phyloP scores from a whole-genome alignment of 116 monocot genomes.

The Zostera marina region DNA sequence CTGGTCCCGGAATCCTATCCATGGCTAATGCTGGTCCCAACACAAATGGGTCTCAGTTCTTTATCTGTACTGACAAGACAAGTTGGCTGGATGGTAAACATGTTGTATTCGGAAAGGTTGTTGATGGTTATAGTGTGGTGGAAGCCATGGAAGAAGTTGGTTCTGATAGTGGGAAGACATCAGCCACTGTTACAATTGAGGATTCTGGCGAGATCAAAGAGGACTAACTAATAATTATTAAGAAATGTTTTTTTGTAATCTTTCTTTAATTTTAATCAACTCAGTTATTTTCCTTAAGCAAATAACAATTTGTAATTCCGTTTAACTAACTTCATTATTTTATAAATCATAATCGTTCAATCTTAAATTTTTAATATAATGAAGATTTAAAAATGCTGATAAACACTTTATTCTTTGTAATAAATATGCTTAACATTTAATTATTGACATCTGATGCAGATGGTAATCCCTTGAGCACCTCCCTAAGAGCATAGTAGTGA shows the following conservation, averaged over 20 bases:
- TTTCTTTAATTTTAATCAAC: no score
- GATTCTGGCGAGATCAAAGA: constrained; percentile 18
- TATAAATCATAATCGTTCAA: no score
- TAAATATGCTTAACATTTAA: no score
- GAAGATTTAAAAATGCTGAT: no score
- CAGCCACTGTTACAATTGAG: constrained; percentile 8
- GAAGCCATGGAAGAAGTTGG: constrained; percentile 23
- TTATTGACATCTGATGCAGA: constrained; percentile 13
- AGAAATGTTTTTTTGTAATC: neutral
- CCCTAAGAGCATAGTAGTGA: constrained; percentile 81
- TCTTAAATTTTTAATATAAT: no score
- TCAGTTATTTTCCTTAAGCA: no score
- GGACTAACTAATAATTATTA: neutral
- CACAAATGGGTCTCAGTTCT: constrained; percentile 40
- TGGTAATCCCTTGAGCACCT: constrained; percentile 83
- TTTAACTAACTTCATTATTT: no score
- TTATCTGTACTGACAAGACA: constrained; percentile 26
- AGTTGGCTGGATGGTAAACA: constrained; percentile 32
- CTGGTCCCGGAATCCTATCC: constrained; percentile 29
- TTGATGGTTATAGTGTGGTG: constrained; percentile 21
- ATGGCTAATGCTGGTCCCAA: constrained; percentile 34
- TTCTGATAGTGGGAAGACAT: constrained; percentile 14
- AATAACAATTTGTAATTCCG: no score
- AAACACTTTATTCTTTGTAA: no score
- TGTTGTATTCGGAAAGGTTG: constrained; percentile 27